phyloP scores from a whole-genome alignment of 805 yeast species.

The Candida quercuum region DNA sequence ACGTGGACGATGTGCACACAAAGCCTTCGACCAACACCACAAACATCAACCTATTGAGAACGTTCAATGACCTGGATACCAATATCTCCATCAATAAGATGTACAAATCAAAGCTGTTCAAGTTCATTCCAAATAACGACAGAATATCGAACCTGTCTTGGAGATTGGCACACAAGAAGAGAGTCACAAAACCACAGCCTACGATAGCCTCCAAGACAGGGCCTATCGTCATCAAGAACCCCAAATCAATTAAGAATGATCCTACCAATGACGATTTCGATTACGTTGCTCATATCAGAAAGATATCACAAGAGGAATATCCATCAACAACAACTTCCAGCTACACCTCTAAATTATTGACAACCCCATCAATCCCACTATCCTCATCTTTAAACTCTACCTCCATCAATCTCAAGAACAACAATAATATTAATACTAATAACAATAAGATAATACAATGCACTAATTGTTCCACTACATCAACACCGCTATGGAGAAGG shows the following conservation, averaged over 20 bases:
- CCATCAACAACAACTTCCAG: background rate
- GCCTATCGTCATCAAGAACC: background rate
- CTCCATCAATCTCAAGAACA: background rate
- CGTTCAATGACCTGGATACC: background rate
- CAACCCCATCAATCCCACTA: background rate
- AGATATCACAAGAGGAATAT: conserved; percentile 8
- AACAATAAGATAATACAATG: conserved; percentile 33
- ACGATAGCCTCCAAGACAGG: background rate
- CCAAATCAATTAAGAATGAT: too few relatives aligned
- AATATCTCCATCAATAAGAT: conserved; percentile 2
- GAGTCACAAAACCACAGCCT: background rate
- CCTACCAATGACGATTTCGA: conserved; percentile 43
- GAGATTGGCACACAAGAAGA: conserved; percentile 2
- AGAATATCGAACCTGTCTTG: conserved; percentile 7
- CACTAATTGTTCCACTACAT: conserved; percentile 82
- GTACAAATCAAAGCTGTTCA: conserved; percentile 1
- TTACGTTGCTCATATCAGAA: conserved; percentile 54
- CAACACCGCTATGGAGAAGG: conserved; percentile 94
- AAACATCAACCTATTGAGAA: background rate
- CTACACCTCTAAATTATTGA: background rate
- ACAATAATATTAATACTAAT: conserved; percentile 4
- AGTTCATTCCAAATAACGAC: conserved; percentile 2
- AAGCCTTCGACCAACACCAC: background rate
- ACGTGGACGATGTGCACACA: background rate
- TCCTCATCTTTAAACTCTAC: background rate